These are phyloP conservation scores for Phoenix roebelenii DNA, from an alignment of 176 grass and related monocot genomes.

Conservation along the genomic window DNA sequence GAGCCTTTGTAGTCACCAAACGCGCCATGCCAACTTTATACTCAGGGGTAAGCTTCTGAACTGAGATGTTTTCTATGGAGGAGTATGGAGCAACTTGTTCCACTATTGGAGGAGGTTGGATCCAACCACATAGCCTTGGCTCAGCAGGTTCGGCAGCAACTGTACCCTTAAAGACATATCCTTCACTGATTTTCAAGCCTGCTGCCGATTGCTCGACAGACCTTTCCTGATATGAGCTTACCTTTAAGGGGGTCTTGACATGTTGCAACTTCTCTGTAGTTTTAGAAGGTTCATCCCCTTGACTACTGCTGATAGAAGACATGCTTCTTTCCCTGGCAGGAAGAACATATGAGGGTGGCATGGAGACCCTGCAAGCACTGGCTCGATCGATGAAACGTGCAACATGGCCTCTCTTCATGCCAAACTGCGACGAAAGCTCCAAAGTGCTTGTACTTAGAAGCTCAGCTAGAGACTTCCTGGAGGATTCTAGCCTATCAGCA, in stretches of 20 bases:
- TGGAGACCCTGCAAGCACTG: neutral
- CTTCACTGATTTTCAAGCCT: neutral
- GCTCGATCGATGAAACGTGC: neutral
- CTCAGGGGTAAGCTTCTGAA: conserved; percentile 2
- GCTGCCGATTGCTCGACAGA: neutral
- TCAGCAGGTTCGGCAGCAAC: neutral
- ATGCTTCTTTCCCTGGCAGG: neutral
- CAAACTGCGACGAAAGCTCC: neutral
- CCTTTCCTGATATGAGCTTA: neutral
- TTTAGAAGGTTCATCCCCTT: neutral
- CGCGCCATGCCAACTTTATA: neutral
- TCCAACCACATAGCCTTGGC: neutral
- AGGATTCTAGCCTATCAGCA: neutral
- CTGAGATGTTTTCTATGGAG: neutral
- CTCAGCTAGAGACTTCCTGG: neutral
- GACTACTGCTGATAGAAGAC: neutral
- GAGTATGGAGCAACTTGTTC: neutral
- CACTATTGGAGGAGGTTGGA: neutral
- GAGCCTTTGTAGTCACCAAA: neutral
- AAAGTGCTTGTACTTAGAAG: neutral
- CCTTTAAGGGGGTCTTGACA: neutral
- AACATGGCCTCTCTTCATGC: conserved; percentile 3
- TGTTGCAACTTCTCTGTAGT: neutral
- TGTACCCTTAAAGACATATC: neutral
- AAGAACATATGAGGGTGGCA: neutral